phyloP scores from a whole-genome alignment of 202 grass and related monocot genomes.

The Cymbopogon flexuosus region DNA sequence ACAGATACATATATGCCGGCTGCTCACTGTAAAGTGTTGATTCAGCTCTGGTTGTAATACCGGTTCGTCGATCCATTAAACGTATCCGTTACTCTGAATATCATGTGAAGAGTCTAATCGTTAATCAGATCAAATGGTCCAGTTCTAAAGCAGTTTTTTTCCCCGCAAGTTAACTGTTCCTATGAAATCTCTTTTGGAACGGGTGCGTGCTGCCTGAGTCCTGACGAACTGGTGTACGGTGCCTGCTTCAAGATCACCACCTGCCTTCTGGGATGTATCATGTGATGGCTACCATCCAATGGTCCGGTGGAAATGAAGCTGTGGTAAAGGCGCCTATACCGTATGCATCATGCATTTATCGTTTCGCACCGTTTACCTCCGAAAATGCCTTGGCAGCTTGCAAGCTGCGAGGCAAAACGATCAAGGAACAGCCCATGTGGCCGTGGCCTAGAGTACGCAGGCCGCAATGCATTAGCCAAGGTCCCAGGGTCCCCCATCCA shows the following conservation, averaged over 20 bases:
- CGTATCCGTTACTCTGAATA: conserved; percentile 18
- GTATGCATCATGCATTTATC: background rate
- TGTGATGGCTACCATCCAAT: background rate
- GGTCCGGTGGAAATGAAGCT: background rate
- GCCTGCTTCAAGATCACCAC: background rate
- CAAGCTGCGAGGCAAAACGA: conserved; percentile 11
- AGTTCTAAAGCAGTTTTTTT: background rate
- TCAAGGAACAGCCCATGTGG: conserved; percentile 51
- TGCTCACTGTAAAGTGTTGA: conserved; percentile 30
- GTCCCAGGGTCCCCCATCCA: conserved; percentile 23
- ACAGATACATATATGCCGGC: conserved; percentile 28
- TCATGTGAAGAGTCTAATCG: conserved; percentile 5
- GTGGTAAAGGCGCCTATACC: background rate
- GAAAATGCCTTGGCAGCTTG: background rate
- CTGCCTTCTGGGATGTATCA: background rate
- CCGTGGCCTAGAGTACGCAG: conserved; percentile 14
- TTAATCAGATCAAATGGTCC: conserved; percentile 7
- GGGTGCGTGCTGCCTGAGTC: background rate
- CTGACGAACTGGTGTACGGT: background rate
- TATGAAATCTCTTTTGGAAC: background rate
- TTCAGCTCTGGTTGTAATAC: background rate
- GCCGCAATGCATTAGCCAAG: background rate
- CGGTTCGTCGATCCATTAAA: conserved; percentile 10
- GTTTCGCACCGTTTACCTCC: background rate
- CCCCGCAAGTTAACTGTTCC: background rate